Evolutionary conservation across 306 rosid genomes (phyloP).

Genomic region (Corylus americana): DNA sequence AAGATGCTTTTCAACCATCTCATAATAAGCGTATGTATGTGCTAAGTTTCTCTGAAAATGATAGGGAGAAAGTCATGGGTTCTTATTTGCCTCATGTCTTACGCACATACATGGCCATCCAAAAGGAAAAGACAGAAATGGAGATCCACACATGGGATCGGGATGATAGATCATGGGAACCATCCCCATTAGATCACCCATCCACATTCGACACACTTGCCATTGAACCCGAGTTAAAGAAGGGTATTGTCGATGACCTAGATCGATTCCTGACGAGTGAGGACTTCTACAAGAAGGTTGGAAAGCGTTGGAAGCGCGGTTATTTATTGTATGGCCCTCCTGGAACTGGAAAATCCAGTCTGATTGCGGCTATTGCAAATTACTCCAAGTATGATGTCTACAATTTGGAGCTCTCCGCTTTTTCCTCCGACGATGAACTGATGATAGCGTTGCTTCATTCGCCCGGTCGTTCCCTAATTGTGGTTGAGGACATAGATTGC

Average conservation of each 20-base stretch:
- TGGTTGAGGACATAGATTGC: conserved; percentile 49
- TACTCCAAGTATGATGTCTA: conserved; percentile 42
- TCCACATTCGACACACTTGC: conserved; percentile 38
- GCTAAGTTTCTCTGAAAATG: conserved; percentile 30
- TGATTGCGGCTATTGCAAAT: conserved; percentile 42
- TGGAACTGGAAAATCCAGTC: conserved; percentile 48
- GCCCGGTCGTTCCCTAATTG: conserved; percentile 34
- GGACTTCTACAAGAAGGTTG: conserved; percentile 41
- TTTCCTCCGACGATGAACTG: conserved; percentile 22
- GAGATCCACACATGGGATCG: conserved; percentile 14
- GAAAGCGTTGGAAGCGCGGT: conserved; percentile 51
- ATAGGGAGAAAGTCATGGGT: background rate
- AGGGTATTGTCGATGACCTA: conserved; percentile 27
- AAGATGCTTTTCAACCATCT: background rate
- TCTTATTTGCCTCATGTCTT: conserved; percentile 28
- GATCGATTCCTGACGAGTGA: conserved; percentile 40
- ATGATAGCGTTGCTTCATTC: conserved; percentile 28
- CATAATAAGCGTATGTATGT: background rate
- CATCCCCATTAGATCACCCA: conserved; percentile 30
- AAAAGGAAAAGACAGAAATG: conserved; percentile 17
- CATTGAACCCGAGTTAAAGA: conserved; percentile 35
- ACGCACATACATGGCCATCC: conserved; percentile 1
- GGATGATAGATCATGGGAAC: background rate
- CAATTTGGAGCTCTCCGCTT: conserved; percentile 37
- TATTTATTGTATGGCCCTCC: conserved; percentile 44